Evolutionary conservation across 176 grass and related monocot species (phyloP).

Genomic region (Oropetium thomaeum): DNA sequence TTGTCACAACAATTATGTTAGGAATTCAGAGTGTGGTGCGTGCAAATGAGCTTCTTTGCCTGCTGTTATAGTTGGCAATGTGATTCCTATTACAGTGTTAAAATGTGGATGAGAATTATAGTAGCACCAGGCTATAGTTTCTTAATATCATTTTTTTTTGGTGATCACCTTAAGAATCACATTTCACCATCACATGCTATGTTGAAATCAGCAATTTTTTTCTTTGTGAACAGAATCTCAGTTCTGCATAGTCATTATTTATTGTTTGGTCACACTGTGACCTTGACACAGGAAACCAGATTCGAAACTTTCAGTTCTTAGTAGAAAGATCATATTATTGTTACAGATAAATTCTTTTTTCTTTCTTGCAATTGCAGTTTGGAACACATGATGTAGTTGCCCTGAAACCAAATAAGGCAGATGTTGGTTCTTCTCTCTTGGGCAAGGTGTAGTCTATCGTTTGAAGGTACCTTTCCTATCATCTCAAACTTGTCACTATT

Average conservation of each 20-base stretch:
- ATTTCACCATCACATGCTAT: neutral
- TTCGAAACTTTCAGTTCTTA: neutral
- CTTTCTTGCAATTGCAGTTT: slow-evolving; percentile 49
- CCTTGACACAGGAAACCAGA: neutral
- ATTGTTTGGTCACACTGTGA: neutral
- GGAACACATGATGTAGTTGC: slow-evolving; percentile 91
- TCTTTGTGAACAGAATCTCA: neutral
- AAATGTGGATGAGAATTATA: neutral
- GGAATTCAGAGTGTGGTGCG: neutral
- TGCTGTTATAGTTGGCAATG: neutral
- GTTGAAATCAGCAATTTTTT: neutral
- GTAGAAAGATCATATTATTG: slow-evolving; percentile 12
- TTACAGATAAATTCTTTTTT: neutral
- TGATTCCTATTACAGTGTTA: neutral
- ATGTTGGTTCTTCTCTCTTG: slow-evolving; percentile 63
- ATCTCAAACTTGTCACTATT: neutral
- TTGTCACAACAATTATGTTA: neutral
- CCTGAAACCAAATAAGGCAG: slow-evolving; percentile 89
- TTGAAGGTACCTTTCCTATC: slow-evolving; percentile 62
- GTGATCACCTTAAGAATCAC: neutral
- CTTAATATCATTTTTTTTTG: neutral
- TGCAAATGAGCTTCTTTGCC: neutral
- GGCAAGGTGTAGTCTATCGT: slow-evolving; percentile 94
- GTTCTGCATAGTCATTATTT: neutral
- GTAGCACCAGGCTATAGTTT: neutral